These are phyloP conservation scores for Globisporangium megalacanthum DNA, from an alignment of 352 stramenopile genomes.

Conservation along the genomic window DNA sequence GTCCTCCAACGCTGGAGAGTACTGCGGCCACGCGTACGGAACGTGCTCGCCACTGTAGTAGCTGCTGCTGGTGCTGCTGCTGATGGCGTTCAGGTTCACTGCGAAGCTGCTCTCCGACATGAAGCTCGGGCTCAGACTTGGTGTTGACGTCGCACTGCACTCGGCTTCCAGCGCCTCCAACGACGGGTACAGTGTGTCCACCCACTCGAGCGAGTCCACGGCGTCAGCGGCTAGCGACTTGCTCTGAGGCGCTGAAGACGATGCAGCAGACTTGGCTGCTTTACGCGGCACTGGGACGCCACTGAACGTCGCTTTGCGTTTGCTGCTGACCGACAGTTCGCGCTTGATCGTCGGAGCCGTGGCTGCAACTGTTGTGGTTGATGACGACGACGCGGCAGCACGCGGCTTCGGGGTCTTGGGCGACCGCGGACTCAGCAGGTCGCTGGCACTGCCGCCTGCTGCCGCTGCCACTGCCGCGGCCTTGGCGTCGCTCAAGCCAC, in stretches of 20 bases:
- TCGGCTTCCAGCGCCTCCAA: conserved; percentile 27
- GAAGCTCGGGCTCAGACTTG: not conserved
- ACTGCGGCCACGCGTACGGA: conserved; percentile 12
- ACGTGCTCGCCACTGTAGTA: conserved; percentile 6
- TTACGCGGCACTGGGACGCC: not conserved
- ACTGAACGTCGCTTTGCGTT: conserved; percentile 7
- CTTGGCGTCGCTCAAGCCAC: conserved; percentile 18
- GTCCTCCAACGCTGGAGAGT: not conserved
- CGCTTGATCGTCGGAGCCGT: conserved; percentile 3
- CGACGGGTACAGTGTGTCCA: conserved; percentile 63
- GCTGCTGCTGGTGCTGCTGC: conserved; percentile 1
- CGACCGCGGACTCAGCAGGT: conserved; percentile 6
- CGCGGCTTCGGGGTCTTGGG: conserved; percentile 8
- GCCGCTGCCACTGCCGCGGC: not conserved
- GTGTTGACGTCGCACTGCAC: conserved; percentile 4
- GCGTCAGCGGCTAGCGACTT: not conserved
- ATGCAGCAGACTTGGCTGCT: not conserved
- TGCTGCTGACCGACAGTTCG: conserved; percentile 3
- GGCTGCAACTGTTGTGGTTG: not conserved
- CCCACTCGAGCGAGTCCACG: conserved; percentile 36
- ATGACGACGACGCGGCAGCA: not conserved
- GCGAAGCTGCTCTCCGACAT: not conserved
- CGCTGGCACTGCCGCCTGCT: not conserved
- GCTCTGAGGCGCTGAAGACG: no score
- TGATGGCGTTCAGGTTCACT: not conserved